Conservation (phyloP, 2,329 filamentous ascomycete genomes). For the Claviceps maximensis region DNA sequence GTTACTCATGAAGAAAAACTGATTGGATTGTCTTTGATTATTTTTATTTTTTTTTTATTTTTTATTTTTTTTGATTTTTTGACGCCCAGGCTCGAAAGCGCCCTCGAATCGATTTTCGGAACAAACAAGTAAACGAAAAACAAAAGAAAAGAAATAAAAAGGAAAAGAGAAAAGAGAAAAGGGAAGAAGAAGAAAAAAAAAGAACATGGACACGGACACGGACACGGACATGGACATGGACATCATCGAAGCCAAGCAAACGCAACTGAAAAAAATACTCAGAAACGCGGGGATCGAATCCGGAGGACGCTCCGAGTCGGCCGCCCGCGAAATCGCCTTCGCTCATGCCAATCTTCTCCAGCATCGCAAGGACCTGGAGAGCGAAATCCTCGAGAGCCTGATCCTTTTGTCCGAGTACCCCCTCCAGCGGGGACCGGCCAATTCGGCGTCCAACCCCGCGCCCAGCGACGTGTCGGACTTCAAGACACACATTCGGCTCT, state of each 20-base stretch:
- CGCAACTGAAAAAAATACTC: conserved; percentile 42
- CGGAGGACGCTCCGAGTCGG: conserved; percentile 15
- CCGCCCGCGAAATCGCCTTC: conserved; percentile 52
- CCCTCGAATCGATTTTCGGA: not conserved
- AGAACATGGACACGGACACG: too few species aligned
- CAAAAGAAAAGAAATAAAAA: too few species aligned
- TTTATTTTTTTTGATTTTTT: too few species aligned
- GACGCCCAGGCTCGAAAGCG: not conserved
- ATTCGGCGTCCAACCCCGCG: conserved; percentile 35
- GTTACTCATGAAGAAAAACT: too few species aligned
- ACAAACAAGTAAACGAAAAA: not conserved
- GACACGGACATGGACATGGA: too few species aligned
- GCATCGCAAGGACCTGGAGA: conserved; percentile 65
- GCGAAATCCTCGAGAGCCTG: conserved; percentile 57
- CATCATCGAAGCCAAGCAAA: conserved; percentile 15
- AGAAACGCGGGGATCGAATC: conserved; percentile 33
- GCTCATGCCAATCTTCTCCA: conserved; percentile 76
- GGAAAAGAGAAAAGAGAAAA: too few species aligned
- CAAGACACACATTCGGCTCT: conserved; percentile 52
- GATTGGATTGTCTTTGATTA: too few species aligned
- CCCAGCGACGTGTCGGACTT: conserved; percentile 51
- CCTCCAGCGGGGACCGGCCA: conserved; percentile 16
- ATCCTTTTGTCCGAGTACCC: conserved; percentile 56
- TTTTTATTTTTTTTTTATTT: too few species aligned
- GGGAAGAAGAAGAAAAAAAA: not conserved